These are phyloP conservation scores for Colletotrichum theobromicola DNA, from an alignment of 2,329 filamentous ascomycete species.

Conservation along the genomic window DNA sequence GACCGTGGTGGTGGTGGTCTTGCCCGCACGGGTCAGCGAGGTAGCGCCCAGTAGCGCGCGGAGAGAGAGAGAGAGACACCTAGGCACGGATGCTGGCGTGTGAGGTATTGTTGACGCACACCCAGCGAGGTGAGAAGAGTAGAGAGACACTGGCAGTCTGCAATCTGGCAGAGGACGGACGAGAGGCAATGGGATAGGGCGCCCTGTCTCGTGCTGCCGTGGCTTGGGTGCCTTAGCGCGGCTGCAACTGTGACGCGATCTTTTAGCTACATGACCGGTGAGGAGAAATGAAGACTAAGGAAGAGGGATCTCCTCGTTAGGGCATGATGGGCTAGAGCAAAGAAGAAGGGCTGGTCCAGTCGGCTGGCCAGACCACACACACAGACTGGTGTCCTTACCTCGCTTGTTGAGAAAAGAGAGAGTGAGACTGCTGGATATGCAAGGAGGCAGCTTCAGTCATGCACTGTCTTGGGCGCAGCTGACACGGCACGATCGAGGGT, in stretches of 20 bases:
- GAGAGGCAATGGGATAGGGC: neutral
- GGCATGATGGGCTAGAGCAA: neutral
- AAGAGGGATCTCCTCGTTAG: neutral
- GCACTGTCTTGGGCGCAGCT: neutral
- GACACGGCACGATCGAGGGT: neutral
- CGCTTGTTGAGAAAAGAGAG: slow-evolving; percentile 8
- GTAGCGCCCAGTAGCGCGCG: neutral
- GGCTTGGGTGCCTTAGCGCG: slow-evolving; percentile 13
- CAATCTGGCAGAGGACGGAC: neutral
- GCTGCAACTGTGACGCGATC: slow-evolving; percentile 1
- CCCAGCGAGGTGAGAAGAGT: neutral
- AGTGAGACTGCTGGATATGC: neutral
- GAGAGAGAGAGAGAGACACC: neutral
- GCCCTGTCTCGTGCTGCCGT: neutral
- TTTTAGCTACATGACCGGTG: neutral
- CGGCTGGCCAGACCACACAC: neutral
- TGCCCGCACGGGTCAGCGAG: neutral
- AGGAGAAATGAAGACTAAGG: neutral
- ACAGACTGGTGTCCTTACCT: neutral
- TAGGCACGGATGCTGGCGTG: neutral
- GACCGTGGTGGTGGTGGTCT: neutral
- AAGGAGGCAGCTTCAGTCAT: neutral
- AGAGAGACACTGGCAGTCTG: neutral
- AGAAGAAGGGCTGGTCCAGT: neutral
- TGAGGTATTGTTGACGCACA: neutral